phyloP scores from a whole-genome alignment of 2,329 filamentous ascomycete genomes.

The Aspergillus brasiliensis region DNA sequence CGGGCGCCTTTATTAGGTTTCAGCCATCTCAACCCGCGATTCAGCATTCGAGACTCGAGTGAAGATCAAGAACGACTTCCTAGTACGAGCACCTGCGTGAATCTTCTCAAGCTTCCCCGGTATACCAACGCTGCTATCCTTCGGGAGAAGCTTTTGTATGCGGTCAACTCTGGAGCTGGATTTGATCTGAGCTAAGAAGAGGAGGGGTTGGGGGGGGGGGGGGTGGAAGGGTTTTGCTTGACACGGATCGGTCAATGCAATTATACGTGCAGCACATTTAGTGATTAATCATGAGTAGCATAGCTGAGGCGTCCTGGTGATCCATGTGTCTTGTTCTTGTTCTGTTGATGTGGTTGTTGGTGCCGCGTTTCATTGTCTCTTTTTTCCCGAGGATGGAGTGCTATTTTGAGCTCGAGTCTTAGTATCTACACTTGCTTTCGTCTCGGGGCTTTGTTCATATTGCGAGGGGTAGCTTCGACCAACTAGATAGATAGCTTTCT shows the following conservation, averaged over 20 bases:
- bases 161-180: slow-evolving; percentile 83
- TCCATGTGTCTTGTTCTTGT: background rate
- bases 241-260: background rate
- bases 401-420: background rate
- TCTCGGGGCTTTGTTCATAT: background rate
- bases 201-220: no score
- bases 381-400: background rate
- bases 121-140: slow-evolving; percentile 69
- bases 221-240: background rate
- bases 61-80: slow-evolving; percentile 76
- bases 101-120: slow-evolving; percentile 85
- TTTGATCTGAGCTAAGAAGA: slow-evolving; percentile 73
- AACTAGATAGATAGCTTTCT: background rate
- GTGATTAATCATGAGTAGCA: slow-evolving; percentile 22
- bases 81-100: slow-evolving; percentile 94
- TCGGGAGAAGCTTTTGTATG: slow-evolving; percentile 82
- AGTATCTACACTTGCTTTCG: background rate
- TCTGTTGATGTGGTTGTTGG: slow-evolving; percentile 3
- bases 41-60: slow-evolving; percentile 86
- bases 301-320: slow-evolving; percentile 32
- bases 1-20: slow-evolving; percentile 89
- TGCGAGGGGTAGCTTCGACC: background rate
- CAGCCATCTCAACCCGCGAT: slow-evolving; percentile 77
- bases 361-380: slow-evolving; percentile 3
- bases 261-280: background rate